Base-by-base conservation (phyloP, 805 yeast species). In the Peterozyma xylosa region DNA sequence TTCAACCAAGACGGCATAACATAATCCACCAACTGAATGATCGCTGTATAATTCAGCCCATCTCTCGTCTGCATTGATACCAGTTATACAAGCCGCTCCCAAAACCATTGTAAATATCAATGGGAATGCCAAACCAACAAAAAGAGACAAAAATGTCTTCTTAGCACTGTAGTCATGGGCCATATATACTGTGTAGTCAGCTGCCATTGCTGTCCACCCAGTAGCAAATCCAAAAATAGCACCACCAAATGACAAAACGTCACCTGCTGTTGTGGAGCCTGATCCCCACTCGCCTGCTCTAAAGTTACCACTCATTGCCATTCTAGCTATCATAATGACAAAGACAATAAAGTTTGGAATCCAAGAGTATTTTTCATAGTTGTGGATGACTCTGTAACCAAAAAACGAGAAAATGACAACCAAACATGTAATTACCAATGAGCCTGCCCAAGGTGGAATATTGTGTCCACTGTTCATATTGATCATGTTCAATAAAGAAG, bases 151-250 rank as follows among this genome's bases (percentile, higher is more conserved):
- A 68, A 87, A 88, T 45, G 87, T 70, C 58, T 70, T 80, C 57
- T 52, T 50, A 37, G 77, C 67, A 62, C 74, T 75, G 50, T 82
- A 78, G 56, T 76, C 72, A 54, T 74, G 69, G 52, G 84, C 86
- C 76, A 85, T 87, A 68, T 87, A 90, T 37, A 83, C 88, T 41
- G 96, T 87, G 67, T 89, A 90, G 67, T 89, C 97, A 42, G 95
- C 79, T 27, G 96, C 93, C 54, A 82, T 87, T 15, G 96, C 82
- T 45, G 95, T 78, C 97, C 97, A 89, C 50, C 96, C 96, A 43
- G 96, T 77, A 41, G 96, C 95, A 57, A 82, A 89, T 50, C 96
- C 96, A 55, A 77, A 89, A 50, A 85, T 62, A 37, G 93, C 66
- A 62, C 89, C 82, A 59, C 96, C 96, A 53, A 83, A 87, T 16